Evolutionary conservation across 2,329 filamentous ascomycete genomes (phyloP), one percentile per base, ranked within the genome.

Genomic region (Torrubiella hemipterigena): DNA sequence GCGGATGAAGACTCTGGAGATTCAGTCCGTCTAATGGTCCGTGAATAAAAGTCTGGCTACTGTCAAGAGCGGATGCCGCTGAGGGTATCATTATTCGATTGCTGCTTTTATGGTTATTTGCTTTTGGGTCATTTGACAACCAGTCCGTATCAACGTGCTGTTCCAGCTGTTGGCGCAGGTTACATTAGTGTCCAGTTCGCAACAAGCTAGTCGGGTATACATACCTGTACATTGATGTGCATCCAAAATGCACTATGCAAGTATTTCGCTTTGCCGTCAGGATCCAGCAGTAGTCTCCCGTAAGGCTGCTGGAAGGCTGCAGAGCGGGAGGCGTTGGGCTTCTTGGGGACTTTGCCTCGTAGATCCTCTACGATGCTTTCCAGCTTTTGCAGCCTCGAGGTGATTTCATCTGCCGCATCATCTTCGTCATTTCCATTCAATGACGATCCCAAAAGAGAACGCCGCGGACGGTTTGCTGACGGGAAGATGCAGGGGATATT

Each of bases 171-270:
- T n/a, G n/a, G n/a, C n/a, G 22, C 0, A 24, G 1, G 14, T n/a
- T n/a, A n/a, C n/a, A n/a, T n/a, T n/a, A n/a, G n/a, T n/a, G n/a
- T n/a, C n/a, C n/a, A n/a, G n/a, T n/a, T n/a, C n/a, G n/a, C n/a
- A n/a, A n/a, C n/a, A n/a, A n/a, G n/a, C n/a, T n/a, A n/a, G n/a
- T n/a, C n/a, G n/a, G n/a, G n/a, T n/a, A n/a, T n/a, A n/a, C 33
- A 4, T n/a, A 30, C 34, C 27, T 36, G 19, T n/a, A 23, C 20
- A 13, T 36, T 36, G 22, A 36, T 32, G 18, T 26, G 32, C 14
- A 17, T 23, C 34, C 34, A 36, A 9, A 36, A 36, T 1, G 34
- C 22, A 24, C 14, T 24, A 12, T 24, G 22, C 6, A 24, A 14
- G 14, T 24, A 24, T 6, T 24, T 24, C 11, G 14, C 22, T 6